phyloP scores from a whole-genome alignment of 106 monocot genomes.

The Triglochin maritima region DNA sequence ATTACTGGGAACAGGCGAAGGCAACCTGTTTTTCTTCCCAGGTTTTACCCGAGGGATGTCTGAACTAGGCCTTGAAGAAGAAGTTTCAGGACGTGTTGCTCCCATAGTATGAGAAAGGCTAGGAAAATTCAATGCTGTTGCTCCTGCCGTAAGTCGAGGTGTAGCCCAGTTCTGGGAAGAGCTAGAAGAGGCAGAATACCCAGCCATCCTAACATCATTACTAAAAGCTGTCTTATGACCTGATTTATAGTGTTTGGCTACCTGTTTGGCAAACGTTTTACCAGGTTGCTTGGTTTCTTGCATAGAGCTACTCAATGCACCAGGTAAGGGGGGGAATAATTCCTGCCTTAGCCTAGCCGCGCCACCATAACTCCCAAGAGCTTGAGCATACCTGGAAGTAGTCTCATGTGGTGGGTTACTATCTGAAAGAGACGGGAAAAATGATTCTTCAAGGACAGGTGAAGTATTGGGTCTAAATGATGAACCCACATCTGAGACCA shows the following conservation, averaged over 20 bases:
- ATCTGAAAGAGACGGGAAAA: constrained; percentile 70
- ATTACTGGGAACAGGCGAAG: constrained; percentile 20
- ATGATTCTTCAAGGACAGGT: constrained; percentile 45
- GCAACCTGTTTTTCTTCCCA: constrained; percentile 19
- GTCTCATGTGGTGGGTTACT: constrained; percentile 28
- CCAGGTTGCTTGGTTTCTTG: constrained; percentile 16
- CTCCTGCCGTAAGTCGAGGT: background rate
- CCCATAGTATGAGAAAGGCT: constrained; percentile 5
- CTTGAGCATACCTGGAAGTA: constrained; percentile 52
- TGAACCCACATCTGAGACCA: constrained; percentile 16
- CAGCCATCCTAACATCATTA: constrained; percentile 16
- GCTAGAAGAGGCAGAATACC: constrained; percentile 14
- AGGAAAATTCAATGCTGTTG: background rate
- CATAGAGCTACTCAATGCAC: constrained; percentile 23
- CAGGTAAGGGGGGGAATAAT: constrained; percentile 84
- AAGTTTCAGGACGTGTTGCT: background rate
- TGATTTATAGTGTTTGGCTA: constrained; percentile 1
- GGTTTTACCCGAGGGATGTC: background rate
- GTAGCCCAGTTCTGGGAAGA: constrained; percentile 21
- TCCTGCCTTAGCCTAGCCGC: constrained; percentile 37
- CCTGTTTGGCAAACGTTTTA: constrained; percentile 4
- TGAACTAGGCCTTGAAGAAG: constrained; percentile 1
- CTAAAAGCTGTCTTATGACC: background rate
- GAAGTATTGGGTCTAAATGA: constrained; percentile 9
- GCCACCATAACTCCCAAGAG: constrained; percentile 28